phyloP scores from a whole-genome alignment of 2,329 filamentous ascomycete species.

The Aureobasidium sp. region DNA sequence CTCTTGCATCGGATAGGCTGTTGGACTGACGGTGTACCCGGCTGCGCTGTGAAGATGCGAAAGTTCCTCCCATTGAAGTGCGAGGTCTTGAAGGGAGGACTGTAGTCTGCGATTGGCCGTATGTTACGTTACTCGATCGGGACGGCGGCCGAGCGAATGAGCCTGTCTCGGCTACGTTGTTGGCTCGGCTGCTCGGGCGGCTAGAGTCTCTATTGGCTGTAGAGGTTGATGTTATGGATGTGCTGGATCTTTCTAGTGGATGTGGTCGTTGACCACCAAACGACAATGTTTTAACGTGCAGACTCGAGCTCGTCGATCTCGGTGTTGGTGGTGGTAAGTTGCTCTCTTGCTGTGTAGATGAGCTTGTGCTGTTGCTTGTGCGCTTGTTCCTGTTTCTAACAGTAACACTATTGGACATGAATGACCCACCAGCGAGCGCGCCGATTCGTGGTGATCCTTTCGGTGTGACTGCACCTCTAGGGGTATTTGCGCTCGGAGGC shows the following conservation, averaged over 20 bases:
- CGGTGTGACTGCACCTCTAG: conserved; percentile 63
- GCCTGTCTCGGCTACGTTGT: conserved; percentile 47
- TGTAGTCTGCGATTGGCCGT: conserved; percentile 30
- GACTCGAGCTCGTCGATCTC: conserved; percentile 22
- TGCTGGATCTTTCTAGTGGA: conserved; percentile 20
- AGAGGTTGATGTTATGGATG: conserved; percentile 20
- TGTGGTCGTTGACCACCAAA: conserved; percentile 37
- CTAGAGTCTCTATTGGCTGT: conserved; percentile 30
- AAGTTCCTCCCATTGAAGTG: conserved; percentile 62
- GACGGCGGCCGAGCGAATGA: conserved; percentile 6
- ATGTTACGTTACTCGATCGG: neutral
- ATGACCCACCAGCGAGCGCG: conserved; percentile 40
- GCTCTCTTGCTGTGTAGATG: conserved; percentile 26
- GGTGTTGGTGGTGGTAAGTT: conserved; percentile 15
- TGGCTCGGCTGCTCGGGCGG: conserved; percentile 68
- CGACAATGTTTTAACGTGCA: conserved; percentile 42
- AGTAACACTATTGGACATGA: conserved; percentile 50
- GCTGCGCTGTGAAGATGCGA: conserved; percentile 25
- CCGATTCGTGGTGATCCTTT: conserved; percentile 26
- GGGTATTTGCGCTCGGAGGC: conserved; percentile 69
- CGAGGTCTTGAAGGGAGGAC: conserved; percentile 50
- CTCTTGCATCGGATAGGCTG: conserved; percentile 23
- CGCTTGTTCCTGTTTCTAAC: conserved; percentile 63
- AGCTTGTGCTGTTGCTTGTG: conserved; percentile 47
- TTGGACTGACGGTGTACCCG: conserved; percentile 22